Base-by-base conservation (phyloP, 176 grass and related monocot genomes). In the Musa troglodytarum region DNA sequence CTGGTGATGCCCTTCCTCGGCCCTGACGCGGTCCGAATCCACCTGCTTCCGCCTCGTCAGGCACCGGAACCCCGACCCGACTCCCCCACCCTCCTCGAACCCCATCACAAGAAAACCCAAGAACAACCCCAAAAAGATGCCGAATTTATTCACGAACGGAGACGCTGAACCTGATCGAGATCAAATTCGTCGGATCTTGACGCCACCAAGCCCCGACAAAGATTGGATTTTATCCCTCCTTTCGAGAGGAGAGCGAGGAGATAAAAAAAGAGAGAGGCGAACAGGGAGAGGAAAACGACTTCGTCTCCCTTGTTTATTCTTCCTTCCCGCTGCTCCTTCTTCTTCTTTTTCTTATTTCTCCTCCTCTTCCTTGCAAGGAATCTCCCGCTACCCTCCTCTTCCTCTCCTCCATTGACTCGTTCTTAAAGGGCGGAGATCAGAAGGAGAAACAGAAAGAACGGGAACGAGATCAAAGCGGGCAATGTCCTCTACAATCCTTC, bases 1-100 rank as follows among this genome's bases (percentile, higher is more conserved):
- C 88, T 89, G 81, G 62, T 79, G 80, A 19, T 83, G 89, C 6
- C 84, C 69, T 51, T 14, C 90, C 53, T 74, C 80, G 64, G 77
- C 82, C 53, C 80, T 80, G 34, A 59, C 77, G 68, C 90, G 88
- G 71, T 93, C 75, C 14, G 94, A 93, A 82, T 98, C 94, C 65
- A 93, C 94, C 88, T 90, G 94, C 80, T 98, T 98, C 74, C 94
- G 82, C 23, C 94, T 85, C 84, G 85, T 78, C 90, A 98, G 81
- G 57, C 80, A 75, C 69, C 79, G 79, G 49, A 92, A 55, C 21
- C 79, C 82, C 29, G 79, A 34, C 1, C 69, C 72, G 74, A 71
- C 78, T 54, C 77, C 71, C 52, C 77, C 54, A 11, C 74, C 85
- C 3, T 23, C 83, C 75, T 73, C 72, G 81, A 88, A 74, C 63